Evolutionary conservation across 2,329 filamentous ascomycete genomes (phyloP), one percentile per base, ranked within the genome.

Genomic region (Zelopaecilomyces penicillatus): DNA sequence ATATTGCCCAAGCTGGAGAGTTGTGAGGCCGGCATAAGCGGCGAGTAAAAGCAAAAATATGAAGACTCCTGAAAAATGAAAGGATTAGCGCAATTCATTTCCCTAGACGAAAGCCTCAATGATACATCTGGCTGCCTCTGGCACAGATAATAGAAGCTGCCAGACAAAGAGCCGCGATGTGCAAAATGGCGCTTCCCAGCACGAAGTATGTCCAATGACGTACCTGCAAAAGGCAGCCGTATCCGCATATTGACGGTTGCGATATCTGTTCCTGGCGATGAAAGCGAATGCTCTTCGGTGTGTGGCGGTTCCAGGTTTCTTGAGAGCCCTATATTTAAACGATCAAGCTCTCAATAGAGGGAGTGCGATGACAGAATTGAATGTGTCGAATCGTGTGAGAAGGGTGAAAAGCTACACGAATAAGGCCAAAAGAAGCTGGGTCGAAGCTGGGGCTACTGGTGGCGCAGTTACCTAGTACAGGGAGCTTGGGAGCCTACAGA

Each of bases 151-250:
- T 19, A 19, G 19, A 19, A 19, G 19, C 19, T 19, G 19, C 19
- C 19, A 19, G 19, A 19, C 19, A 19, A 19, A 19, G 19, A 19
- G 19, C 19, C 19, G 19, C 3, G 19, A 19, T 19, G 19, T 19
- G 19, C 19, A 19, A 19, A 19, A 19, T 19, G 19, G 19, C 19
- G 19, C 19, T 19, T 19, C 19, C 19, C 19, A 19, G 19, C 19
- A 19, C 19, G 19, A 19, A 19, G 19, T 3, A 19, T 43, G 40
- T 39, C 43, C 28, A 34, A 46, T 43, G 46, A 48, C 46, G 46
- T 48, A 93, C 90, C 87, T 69, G 88, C 88, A 62, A 95, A 95
- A 44, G 86, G 85, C 57, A 89, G 78, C 60, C 90, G 81, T 70
- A 96, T 87, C 66, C 87, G 85, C 85, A 95, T 93, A 45, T 54